phyloP scores from a whole-genome alignment of 768 basidiomycete species.

The Rhizopogon roseolus region DNA sequence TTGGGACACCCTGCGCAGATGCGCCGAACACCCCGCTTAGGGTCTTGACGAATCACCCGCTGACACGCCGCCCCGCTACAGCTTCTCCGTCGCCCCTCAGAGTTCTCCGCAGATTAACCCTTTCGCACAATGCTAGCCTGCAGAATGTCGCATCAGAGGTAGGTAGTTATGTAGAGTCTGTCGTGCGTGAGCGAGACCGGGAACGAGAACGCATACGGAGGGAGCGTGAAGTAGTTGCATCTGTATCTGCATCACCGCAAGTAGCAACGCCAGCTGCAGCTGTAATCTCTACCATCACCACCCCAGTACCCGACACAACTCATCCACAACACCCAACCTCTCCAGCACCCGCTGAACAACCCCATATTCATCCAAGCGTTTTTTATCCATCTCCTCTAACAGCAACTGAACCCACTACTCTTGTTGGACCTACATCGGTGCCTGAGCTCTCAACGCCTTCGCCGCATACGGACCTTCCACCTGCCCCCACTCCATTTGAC shows the following conservation, averaged over 20 bases:
- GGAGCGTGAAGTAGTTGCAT: conserved; percentile 48
- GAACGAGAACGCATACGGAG: conserved; percentile 71
- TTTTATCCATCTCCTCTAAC: conserved; percentile 56
- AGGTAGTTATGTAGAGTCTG: conserved; percentile 67
- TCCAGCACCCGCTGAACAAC: conserved; percentile 9
- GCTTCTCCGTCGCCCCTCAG: conserved; percentile 26
- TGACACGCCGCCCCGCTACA: conserved; percentile 33
- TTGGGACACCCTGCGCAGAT: conserved; percentile 15
- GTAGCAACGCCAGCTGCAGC: conserved; percentile 8
- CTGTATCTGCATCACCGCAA: conserved; percentile 23
- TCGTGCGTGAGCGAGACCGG: conserved; percentile 71
- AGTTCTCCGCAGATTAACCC: conserved; percentile 48
- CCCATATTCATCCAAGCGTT: conserved; percentile 10
- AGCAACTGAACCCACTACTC: conserved; percentile 17
- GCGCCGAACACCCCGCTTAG: conserved; percentile 4
- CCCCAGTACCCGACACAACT: conserved; percentile 5
- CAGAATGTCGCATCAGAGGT: conserved; percentile 55
- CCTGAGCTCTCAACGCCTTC: conserved; percentile 10
- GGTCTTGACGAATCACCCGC: conserved; percentile 16
- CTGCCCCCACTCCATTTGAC: conserved; percentile 30
- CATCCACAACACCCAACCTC: conserved; percentile 15
- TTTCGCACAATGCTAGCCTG: conserved; percentile 46
- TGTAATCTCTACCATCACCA: conserved; percentile 5
- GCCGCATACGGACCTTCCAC: conserved; percentile 8
- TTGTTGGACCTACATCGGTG: conserved; percentile 6